A percentile compares a stretch with the other conserved stretches of the same genome.
Conservation (phyloP, 225 moss, liverwort and hornwort genomes). For the Asterella californica region DNA sequence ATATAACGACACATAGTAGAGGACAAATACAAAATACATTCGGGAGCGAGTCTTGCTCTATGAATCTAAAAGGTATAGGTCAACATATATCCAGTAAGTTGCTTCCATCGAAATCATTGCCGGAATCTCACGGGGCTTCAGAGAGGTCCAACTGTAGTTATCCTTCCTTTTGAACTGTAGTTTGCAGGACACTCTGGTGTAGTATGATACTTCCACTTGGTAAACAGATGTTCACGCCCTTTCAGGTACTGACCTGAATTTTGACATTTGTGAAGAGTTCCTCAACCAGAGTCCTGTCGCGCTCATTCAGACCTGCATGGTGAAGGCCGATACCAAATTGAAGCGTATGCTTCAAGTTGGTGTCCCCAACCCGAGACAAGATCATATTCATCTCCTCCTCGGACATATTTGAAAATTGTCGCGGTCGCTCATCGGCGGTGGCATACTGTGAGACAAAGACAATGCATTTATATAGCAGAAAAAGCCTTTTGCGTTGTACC, state of each 20-base stretch:
- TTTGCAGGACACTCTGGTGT: not conserved
- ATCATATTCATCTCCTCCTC: constrained; percentile 91
- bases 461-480: not conserved
- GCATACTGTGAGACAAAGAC: constrained; percentile 50
- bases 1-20: no score
- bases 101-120: not conserved
- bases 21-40: no score
- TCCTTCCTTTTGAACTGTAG: not conserved
- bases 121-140: not conserved
- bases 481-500: not conserved
- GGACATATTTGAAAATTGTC: constrained; percentile 78
- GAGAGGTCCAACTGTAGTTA: not conserved
- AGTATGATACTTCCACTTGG: not conserved
- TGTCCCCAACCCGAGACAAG: constrained; percentile 79
- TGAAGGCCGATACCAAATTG: constrained; percentile 97
- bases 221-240: not conserved
- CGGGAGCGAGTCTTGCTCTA: no score
- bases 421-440: constrained; percentile 90
- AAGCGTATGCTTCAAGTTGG: constrained; percentile 92
- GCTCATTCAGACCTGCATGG: constrained; percentile 97
- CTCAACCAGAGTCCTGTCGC: constrained; percentile 89
- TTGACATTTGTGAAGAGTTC: constrained; percentile 92
- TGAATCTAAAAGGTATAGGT: no score
- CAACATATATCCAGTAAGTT: not conserved
- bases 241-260: constrained; percentile 62